phyloP scores from a whole-genome alignment of 768 basidiomycete genomes.

The Candolleomyces efflorescens region DNA sequence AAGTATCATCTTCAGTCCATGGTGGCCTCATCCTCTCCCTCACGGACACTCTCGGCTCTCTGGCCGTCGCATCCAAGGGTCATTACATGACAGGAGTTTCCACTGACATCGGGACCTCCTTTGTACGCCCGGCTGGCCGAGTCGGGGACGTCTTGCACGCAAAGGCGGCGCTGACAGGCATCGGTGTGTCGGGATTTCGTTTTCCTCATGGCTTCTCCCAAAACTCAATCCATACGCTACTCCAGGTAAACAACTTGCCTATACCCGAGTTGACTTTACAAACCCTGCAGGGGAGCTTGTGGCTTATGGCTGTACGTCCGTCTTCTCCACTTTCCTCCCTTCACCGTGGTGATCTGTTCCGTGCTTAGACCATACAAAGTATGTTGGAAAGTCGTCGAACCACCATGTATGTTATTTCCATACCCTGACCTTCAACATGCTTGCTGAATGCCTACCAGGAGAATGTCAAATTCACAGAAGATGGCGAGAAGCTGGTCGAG shows the following conservation, averaged over 20 bases:
- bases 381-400: conserved; percentile 65
- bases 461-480: conserved; percentile 74
- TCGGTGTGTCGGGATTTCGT: conserved; percentile 46
- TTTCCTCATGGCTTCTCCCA: background rate
- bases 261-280: conserved; percentile 76
- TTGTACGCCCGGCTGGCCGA: conserved; percentile 72
- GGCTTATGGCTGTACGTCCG: conserved; percentile 71
- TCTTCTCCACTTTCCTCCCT: background rate
- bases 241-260: conserved; percentile 76
- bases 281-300: conserved; percentile 61
- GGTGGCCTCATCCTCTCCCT: conserved; percentile 79
- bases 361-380: conserved; percentile 75
- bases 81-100: conserved; percentile 88
- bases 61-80: conserved; percentile 78
- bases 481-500: conserved; percentile 68
- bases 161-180: conserved; percentile 61
- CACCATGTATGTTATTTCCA: conserved; percentile 26
- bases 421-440: background rate
- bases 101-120: conserved; percentile 76
- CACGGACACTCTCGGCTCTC: conserved; percentile 81
- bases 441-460: conserved; percentile 35
- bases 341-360: background rate
- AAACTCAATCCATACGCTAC: background rate
- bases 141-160: conserved; percentile 63
- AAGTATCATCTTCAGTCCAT: conserved; percentile 46